Percentiles rank a stretch among this genome's conserved stretches.
Evolutionary conservation across 176 grass and related monocot genomes (phyloP).

Genomic region (Oryza meyeriana): DNA sequence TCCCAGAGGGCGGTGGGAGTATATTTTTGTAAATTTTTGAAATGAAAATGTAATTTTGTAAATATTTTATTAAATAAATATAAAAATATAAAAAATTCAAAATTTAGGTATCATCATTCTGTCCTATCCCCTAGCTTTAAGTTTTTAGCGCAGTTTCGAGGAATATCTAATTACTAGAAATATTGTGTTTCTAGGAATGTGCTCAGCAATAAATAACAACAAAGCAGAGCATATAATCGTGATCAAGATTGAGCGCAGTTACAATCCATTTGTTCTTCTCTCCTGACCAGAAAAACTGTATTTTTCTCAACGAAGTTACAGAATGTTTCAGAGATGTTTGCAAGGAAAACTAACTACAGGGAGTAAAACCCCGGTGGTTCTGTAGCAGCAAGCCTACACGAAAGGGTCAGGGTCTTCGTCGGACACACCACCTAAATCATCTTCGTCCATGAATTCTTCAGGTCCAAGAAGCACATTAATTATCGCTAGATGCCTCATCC

Average conservation of each 20-base stretch:
- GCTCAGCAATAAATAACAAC: neutral
- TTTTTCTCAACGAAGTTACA: conserved; percentile 7
- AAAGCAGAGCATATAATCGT: neutral
- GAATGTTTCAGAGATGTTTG: neutral
- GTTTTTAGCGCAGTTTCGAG: too few relatives aligned
- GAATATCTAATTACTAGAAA: too few relatives aligned
- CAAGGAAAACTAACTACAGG: neutral
- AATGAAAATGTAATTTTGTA: too few relatives aligned
- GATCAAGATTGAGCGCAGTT: neutral
- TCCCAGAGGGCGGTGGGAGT: too few relatives aligned
- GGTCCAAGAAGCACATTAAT: conserved; percentile 35
- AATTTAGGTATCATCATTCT: too few relatives aligned
- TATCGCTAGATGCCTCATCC: conserved; percentile 35
- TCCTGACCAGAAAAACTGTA: conserved; percentile 7
- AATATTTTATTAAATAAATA: too few relatives aligned
- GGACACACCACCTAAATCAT: conserved; percentile 5
- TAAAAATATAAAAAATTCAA: too few relatives aligned
- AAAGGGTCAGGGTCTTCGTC: conserved; percentile 31
- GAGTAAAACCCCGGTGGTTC: neutral
- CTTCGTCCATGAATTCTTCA: conserved; percentile 32
- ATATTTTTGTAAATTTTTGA: too few relatives aligned
- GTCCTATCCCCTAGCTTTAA: too few relatives aligned
- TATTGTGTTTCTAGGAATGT: too few relatives aligned
- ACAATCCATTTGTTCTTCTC: neutral
- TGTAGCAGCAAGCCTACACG: conserved; percentile 2